Conservation (phyloP, 768 basidiomycete species). For the Rubroboletus satanas region DNA sequence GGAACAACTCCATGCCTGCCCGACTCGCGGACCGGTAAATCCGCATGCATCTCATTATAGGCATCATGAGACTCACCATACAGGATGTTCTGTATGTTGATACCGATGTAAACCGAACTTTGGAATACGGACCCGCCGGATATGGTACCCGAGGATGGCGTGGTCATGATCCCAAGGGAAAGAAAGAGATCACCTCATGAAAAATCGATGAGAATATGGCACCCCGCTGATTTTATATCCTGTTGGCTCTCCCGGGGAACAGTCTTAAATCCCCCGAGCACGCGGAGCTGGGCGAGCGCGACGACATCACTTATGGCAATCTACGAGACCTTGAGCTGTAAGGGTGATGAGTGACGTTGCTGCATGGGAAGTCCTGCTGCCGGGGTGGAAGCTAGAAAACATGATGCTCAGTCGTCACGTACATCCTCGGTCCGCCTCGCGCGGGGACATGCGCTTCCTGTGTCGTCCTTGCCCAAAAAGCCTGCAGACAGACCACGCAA, state of each 20-base stretch:
- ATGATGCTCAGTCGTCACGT: neutral
- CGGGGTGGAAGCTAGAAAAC: no score
- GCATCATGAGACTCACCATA: constrained; percentile 18
- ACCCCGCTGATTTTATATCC: constrained; percentile 3
- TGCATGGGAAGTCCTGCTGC: neutral
- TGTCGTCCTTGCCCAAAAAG: neutral
- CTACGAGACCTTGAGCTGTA: no score
- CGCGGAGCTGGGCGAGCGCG: neutral
- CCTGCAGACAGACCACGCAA: neutral
- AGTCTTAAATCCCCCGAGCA: neutral
- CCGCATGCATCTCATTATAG: no score
- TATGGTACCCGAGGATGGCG: neutral
- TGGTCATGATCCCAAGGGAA: neutral
- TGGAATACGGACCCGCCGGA: constrained; percentile 1
- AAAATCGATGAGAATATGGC: neutral
- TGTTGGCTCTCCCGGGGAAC: neutral
- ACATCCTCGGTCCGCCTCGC: neutral
- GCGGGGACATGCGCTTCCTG: neutral
- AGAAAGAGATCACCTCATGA: neutral
- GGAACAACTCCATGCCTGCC: constrained; percentile 21
- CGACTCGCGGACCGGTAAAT: neutral
- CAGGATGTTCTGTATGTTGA: constrained; percentile 17
- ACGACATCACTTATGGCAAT: neutral
- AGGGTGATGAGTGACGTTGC: neutral
- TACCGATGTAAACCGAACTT: constrained; percentile 13